A percentile compares a stretch with the other conserved stretches of the same genome.
These are phyloP conservation scores for Trichoderma sp. DNA, from an alignment of 2,329 filamentous ascomycete species.

Conservation along the genomic window DNA sequence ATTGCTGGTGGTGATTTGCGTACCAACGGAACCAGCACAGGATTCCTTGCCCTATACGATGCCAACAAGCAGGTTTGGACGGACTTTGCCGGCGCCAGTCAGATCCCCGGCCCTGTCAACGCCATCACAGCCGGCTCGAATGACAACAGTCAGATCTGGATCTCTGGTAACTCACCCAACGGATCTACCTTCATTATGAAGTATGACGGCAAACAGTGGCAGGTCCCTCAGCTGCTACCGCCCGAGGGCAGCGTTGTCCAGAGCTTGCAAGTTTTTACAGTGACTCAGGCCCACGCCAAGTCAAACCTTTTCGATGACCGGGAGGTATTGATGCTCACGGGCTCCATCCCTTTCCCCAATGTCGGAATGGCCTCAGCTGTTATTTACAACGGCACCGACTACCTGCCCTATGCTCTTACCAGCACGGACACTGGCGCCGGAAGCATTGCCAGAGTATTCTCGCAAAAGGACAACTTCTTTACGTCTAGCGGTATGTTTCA, in stretches of 20 bases:
- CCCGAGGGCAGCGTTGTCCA: constrained; percentile 65
- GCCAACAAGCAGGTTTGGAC: constrained; percentile 65
- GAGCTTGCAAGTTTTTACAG: constrained; percentile 75
- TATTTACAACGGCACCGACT: constrained; percentile 77
- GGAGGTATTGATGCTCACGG: constrained; percentile 79
- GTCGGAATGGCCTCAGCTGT: constrained; percentile 84
- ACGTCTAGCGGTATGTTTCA: constrained; percentile 51
- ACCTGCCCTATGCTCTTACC: constrained; percentile 76
- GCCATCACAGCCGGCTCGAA: constrained; percentile 71
- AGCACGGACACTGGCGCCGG: constrained; percentile 63
- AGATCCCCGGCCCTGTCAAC: constrained; percentile 76
- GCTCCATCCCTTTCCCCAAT: constrained; percentile 68
- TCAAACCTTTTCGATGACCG: constrained; percentile 62
- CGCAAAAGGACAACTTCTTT: constrained; percentile 78
- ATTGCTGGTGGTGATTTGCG: constrained; percentile 75
- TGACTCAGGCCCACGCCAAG: constrained; percentile 64
- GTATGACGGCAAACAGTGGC: constrained; percentile 72
- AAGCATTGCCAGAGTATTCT: constrained; percentile 78
- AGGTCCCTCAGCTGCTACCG: constrained; percentile 61
- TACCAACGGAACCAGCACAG: constrained; percentile 58
- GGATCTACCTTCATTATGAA: constrained; percentile 77
- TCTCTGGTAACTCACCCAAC: constrained; percentile 62
- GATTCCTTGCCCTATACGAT: constrained; percentile 72
- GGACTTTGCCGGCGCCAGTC: constrained; percentile 56
- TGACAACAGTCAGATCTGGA: constrained; percentile 75